Percentiles rank a stretch among this genome's conserved stretches.
Conservation (phyloP, 148 eudicot genomes). For the Pharnaceum exiguum region DNA sequence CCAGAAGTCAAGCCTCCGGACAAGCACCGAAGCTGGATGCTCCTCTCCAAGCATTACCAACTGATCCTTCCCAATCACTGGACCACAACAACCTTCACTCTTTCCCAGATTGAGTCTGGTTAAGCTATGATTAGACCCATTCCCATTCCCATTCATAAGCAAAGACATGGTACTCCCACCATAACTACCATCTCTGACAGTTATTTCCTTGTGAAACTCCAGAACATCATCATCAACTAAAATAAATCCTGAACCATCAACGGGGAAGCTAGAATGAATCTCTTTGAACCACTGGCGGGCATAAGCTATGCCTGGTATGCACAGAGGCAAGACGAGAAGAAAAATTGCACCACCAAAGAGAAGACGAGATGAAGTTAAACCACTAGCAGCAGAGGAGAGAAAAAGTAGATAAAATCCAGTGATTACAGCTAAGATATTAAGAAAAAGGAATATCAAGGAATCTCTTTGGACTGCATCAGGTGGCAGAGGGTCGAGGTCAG, state of each 20-base stretch:
- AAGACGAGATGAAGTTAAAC: constrained; percentile 24
- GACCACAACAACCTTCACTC: constrained; percentile 30
- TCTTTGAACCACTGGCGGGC: constrained; percentile 59
- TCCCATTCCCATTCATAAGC: constrained; percentile 16
- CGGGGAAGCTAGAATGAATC: constrained; percentile 37
- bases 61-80: constrained; percentile 39
- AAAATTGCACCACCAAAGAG: constrained; percentile 59
- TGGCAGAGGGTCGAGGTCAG: constrained; percentile 34
- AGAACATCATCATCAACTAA: constrained; percentile 59
- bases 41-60: constrained; percentile 78
- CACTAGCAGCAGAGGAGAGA: constrained; percentile 31
- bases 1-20: constrained; percentile 81
- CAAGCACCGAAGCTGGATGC: constrained; percentile 47
- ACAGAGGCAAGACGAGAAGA: constrained; percentile 53
- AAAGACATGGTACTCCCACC: constrained; percentile 11
- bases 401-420: constrained; percentile 80
- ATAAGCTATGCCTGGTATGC: constrained; percentile 58
- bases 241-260: constrained; percentile 49
- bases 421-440: constrained; percentile 51
- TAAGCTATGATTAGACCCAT: not conserved
- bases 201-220: constrained; percentile 52
- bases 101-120: constrained; percentile 2
- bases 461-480: constrained; percentile 37
- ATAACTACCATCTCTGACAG: constrained; percentile 19
- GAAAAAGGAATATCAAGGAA: constrained; percentile 49